Conservation (phyloP, 306 rosid species). For the Vigna reflexopilosa region DNA sequence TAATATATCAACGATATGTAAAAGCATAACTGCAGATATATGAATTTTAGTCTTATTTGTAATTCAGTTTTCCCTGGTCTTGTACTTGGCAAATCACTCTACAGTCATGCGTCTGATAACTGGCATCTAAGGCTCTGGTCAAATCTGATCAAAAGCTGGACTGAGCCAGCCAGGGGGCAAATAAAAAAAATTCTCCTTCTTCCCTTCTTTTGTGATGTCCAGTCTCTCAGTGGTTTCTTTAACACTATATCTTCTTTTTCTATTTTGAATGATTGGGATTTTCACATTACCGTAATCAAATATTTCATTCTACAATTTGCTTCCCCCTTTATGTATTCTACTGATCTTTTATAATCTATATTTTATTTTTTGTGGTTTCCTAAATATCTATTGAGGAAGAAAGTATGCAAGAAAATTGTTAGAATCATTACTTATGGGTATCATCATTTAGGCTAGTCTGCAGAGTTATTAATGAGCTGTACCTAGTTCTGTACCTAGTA, state of each 20-base stretch:
- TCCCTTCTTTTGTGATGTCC: background rate
- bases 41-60: slow-evolving; percentile 17
- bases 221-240: background rate
- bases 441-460: too few species aligned
- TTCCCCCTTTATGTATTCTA: background rate
- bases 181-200: background rate
- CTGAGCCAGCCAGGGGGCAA: too few species aligned
- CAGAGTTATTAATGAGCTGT: too few species aligned
- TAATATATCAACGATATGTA: too few species aligned
- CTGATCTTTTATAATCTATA: background rate
- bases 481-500: too few species aligned
- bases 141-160: background rate
- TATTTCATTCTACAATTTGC: too few species aligned
- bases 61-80: background rate
- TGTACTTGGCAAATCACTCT: background rate
- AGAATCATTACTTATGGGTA: too few species aligned
- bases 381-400: background rate
- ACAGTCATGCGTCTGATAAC: background rate
- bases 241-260: background rate
- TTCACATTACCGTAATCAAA: background rate
- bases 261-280: slow-evolving; percentile 3
- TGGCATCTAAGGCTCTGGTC: background rate
- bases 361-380: background rate
- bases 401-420: background rate
- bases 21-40: background rate